A percentile compares a stretch with the other conserved stretches of the same genome.
phyloP scores from a whole-genome alignment of 2,329 filamentous ascomycete genomes.

The Monosporascus sp. region DNA sequence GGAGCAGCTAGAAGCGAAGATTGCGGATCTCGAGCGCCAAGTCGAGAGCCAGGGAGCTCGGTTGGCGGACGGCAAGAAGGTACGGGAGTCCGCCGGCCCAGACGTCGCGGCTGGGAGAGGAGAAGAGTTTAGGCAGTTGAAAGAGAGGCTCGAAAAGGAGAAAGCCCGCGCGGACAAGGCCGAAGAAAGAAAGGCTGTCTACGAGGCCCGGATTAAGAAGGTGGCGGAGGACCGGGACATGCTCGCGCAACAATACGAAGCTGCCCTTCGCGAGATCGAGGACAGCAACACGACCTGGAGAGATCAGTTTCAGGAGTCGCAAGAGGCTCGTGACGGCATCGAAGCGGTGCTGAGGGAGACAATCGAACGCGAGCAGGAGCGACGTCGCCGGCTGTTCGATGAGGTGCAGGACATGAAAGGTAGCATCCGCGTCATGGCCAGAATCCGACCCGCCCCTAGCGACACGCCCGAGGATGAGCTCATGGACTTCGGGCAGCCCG shows the following conservation, averaged over 20 bases:
- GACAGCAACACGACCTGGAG: not conserved
- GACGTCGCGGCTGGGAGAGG: too few relatives aligned
- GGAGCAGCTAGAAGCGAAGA: not conserved
- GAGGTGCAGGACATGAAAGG: slow-evolving; percentile 94
- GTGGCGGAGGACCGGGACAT: not conserved
- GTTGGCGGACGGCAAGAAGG: not conserved
- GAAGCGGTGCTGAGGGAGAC: slow-evolving; percentile 42
- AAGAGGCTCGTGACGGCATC: not conserved
- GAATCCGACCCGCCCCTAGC: slow-evolving; percentile 69
- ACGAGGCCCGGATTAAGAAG: not conserved
- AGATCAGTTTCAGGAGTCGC: slow-evolving; percentile 1
- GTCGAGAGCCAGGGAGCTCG: too few relatives aligned
- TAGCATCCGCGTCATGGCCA: slow-evolving; percentile 94
- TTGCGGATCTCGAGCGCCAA: not conserved
- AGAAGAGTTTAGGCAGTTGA: not conserved
- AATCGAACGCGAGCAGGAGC: slow-evolving; percentile 78
- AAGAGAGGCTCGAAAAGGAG: not conserved
- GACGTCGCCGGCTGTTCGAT: slow-evolving; percentile 77
- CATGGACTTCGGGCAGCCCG: slow-evolving; percentile 33
- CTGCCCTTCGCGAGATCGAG: not conserved
- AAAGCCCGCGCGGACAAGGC: not conserved
- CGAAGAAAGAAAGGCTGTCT: not conserved
- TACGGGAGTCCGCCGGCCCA: not conserved
- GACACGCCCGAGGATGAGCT: slow-evolving; percentile 54
- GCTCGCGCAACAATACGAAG: not conserved